Evolutionary conservation across 257 asterid genomes (phyloP), one percentile per base, ranked within the genome.

Genomic region (Solanum ahanhuiri): DNA sequence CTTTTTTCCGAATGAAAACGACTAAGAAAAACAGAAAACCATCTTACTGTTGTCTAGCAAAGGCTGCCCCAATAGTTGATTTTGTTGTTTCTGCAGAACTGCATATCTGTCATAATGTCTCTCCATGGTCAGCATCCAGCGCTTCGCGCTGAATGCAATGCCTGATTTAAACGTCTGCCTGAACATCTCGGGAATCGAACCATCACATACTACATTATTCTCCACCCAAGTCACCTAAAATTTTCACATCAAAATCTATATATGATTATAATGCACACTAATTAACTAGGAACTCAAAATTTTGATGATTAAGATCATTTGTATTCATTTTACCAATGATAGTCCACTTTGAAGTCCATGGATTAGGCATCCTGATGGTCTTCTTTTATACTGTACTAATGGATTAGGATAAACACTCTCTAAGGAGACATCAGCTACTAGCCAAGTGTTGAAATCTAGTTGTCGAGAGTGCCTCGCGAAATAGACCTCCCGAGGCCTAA

Each of bases 201-300:
- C 73, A 43, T 88, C 23, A 84, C 72, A 30, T 22, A 87, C 90
- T 33, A 88, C 87, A 89, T 84, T 91, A 64, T 92, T 90, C 87
- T 92, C 97, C 90, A 93, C 93, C 93, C 95, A 92, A 37, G 92
- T 93, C 20, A 93, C 94, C 94, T 91, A 63, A 23, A 54, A 18
- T 64, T 43, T 3, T 9, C 70, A 41, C 43, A 84, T 30, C 23
- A 69, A 8, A 20, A 81, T 45, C 64, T 48, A 9, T 9, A 30
- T 31, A 7, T 9, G n/a, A n/a, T 48, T 28, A 17, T 17, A 77
- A 15, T 25, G 25, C n/a, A n/a, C 2, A 77, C 8, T 15, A 43
- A 70, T 31, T 2, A 34, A 77, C 25, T 81, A 48, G 28, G 67
- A 81, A 81, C 30, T 30, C 4, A 25, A 30, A 84, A 31, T 35